Percentiles rank a stretch among this genome's conserved stretches.
Conservation (phyloP, 176 grass and related monocot species). For the Rhipidocladum racemiflorum region DNA sequence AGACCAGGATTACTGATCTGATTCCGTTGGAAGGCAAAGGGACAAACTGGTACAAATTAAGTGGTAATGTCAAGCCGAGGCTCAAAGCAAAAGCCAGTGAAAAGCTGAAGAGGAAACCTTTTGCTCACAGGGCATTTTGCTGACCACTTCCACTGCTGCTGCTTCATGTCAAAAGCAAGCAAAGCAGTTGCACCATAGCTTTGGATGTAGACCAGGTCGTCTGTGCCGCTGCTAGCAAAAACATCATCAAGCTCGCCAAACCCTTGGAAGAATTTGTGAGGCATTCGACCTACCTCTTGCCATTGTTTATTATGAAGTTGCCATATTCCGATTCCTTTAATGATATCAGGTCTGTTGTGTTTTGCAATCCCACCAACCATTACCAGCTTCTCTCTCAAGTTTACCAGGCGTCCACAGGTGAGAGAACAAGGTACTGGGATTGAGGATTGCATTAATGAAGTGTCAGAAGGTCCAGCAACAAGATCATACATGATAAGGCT, state of each 20-base stretch:
- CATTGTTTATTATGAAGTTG: conserved; percentile 67
- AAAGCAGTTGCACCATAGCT: conserved; percentile 83
- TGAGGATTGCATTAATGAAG: conserved; percentile 43
- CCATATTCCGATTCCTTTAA: conserved; percentile 95
- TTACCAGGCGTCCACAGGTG: conserved; percentile 81
- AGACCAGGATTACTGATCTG: conserved; percentile 13
- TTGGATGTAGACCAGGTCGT: conserved; percentile 84
- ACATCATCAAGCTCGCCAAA: conserved; percentile 95
- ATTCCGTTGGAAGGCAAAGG: conserved; percentile 9
- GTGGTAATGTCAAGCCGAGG: conserved; percentile 70
- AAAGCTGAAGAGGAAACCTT: conserved; percentile 88
- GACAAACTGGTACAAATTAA: conserved; percentile 34
- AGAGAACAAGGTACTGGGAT: conserved; percentile 67
- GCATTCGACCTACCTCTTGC: conserved; percentile 76
- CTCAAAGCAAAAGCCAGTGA: conserved; percentile 94
- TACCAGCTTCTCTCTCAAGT: conserved; percentile 69
- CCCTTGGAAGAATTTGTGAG: conserved; percentile 93
- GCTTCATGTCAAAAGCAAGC: conserved; percentile 76
- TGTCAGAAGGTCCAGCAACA: conserved; percentile 5
- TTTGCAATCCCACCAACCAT: conserved; percentile 94
- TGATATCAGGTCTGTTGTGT: conserved; percentile 84
- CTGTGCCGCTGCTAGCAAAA: conserved; percentile 72
- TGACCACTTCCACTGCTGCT: conserved; percentile 82
- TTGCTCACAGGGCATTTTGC: conserved; percentile 76
- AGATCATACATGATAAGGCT: conserved; percentile 75